These are phyloP conservation scores for Macroventuria anomochaeta DNA, from an alignment of 2,329 filamentous ascomycete genomes.

Conservation along the genomic window DNA sequence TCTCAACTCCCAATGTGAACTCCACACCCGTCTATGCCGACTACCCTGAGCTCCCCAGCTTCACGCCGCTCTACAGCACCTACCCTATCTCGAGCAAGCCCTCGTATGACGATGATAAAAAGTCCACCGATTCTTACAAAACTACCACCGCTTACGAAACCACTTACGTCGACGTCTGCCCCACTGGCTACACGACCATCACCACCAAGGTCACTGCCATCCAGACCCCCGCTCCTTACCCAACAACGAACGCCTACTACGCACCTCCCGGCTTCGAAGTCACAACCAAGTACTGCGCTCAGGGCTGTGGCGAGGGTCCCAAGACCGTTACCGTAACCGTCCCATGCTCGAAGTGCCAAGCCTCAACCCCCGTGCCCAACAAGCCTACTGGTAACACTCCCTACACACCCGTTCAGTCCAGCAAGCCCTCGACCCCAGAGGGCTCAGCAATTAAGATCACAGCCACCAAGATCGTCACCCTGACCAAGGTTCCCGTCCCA, in stretches of 20 bases:
- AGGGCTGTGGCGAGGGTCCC: slow-evolving; percentile 32
- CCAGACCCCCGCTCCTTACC: slow-evolving; percentile 17
- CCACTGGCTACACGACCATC: slow-evolving; percentile 43
- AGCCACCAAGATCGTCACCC: slow-evolving; percentile 26
- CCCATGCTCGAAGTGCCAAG: slow-evolving; percentile 22
- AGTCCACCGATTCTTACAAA: slow-evolving; percentile 15
- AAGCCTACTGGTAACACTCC: slow-evolving; percentile 3
- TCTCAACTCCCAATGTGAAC: slow-evolving; percentile 7
- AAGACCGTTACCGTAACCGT: slow-evolving; percentile 38
- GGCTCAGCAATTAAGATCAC: slow-evolving; percentile 16
- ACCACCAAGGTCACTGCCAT: slow-evolving; percentile 26
- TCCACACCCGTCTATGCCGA: slow-evolving; percentile 15
- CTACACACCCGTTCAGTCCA: slow-evolving; percentile 5
- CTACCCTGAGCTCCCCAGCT: slow-evolving; percentile 18
- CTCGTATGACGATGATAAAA: slow-evolving; percentile 7
- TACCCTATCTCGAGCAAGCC: slow-evolving; percentile 21
- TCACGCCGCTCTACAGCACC: slow-evolving; percentile 16
- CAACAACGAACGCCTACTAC: slow-evolving; percentile 21
- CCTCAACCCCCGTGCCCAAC: background rate
- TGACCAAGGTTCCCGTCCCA: slow-evolving; percentile 26
- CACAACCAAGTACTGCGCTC: slow-evolving; percentile 37
- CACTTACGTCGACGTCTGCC: slow-evolving; percentile 43
- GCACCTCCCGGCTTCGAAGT: slow-evolving; percentile 35
- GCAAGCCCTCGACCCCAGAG: slow-evolving; percentile 5
- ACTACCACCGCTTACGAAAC: slow-evolving; percentile 35